Conservation (phyloP, 345 rosid genomes). For the Murraya koenigii region DNA sequence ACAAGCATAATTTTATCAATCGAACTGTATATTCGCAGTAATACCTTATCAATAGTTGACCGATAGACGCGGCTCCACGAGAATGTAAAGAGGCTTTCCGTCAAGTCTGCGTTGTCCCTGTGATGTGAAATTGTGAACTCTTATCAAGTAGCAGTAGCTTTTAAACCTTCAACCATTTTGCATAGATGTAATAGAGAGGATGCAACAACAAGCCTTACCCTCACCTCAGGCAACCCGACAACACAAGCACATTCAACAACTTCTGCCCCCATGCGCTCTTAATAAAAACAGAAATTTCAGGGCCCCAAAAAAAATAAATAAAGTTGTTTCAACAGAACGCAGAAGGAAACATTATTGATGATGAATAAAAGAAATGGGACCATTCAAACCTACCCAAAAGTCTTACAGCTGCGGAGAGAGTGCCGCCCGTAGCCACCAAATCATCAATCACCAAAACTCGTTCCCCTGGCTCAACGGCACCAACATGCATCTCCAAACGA, state of each 20-base stretch:
- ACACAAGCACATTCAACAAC: constrained; percentile 92
- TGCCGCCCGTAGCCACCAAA: constrained; percentile 93
- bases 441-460: constrained; percentile 77
- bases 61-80: constrained; percentile 70
- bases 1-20: too few species aligned
- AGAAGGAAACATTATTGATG: neutral
- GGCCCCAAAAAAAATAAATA: neutral
- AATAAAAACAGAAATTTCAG: neutral
- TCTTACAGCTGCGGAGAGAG: constrained; percentile 80
- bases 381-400: constrained; percentile 58
- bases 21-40: too few species aligned
- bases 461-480: constrained; percentile 67
- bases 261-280: constrained; percentile 81
- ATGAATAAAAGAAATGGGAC: neutral
- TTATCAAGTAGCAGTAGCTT: neutral
- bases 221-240: constrained; percentile 67
- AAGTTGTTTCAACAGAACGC: neutral
- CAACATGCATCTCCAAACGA: constrained; percentile 81
- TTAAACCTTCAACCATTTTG: neutral
- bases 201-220: constrained; percentile 42
- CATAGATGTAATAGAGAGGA: neutral
- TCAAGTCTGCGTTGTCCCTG: constrained; percentile 73
- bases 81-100: constrained; percentile 72
- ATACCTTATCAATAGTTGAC: constrained; percentile 34
- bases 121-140: neutral